phyloP scores from a whole-genome alignment of 352 stramenopile genomes.

The Phytopythium ostracodes region DNA sequence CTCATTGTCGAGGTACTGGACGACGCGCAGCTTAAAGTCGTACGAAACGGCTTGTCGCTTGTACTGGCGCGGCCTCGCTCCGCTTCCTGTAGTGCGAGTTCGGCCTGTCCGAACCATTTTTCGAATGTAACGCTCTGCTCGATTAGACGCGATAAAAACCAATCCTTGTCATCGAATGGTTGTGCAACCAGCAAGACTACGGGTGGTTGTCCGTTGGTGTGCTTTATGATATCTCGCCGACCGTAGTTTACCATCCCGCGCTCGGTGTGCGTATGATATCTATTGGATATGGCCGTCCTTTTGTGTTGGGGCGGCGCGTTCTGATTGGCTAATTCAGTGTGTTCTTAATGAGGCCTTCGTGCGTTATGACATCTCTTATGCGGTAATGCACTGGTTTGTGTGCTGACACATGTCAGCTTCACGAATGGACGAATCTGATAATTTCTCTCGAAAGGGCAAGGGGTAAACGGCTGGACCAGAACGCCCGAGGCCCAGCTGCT shows the following conservation, averaged over 20 bases:
- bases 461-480: background rate
- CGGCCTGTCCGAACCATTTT: background rate
- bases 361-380: background rate
- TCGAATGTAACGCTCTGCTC: too few relatives aligned
- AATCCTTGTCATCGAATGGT: background rate
- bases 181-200: background rate
- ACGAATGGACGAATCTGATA: constrained; percentile 8
- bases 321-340: background rate
- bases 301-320: background rate
- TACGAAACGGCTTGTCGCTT: background rate
- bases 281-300: background rate
- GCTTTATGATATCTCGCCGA: background rate
- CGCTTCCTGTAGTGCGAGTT: background rate
- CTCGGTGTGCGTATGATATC: background rate
- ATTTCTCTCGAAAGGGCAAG: background rate
- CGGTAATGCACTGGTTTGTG: too few relatives aligned
- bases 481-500: background rate
- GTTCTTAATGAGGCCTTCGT: background rate
- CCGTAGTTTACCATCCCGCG: background rate
- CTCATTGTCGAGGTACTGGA: background rate
- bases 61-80: background rate
- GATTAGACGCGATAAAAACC: too few relatives aligned
- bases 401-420: background rate
- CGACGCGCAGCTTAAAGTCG: background rate
- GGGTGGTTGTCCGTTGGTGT: background rate